Percentiles rank a stretch among this genome's conserved stretches.
Evolutionary conservation across 1,139 yeast species (phyloP).

Genomic region (Suhomyces ambrosiae): DNA sequence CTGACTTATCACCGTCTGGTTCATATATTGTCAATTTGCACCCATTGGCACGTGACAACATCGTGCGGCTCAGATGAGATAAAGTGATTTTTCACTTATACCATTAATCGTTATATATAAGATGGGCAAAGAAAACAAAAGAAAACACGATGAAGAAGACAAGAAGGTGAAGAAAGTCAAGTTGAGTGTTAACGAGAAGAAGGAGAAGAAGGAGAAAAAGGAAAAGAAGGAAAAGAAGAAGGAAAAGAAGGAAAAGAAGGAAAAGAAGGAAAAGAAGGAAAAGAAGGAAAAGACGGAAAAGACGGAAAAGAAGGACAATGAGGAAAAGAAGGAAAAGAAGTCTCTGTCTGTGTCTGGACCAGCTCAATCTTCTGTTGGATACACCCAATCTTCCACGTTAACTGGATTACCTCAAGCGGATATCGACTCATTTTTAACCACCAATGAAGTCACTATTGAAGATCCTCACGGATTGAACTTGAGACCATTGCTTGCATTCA

Average conservation of each 20-base stretch:
- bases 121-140: constrained; percentile 43
- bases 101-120: constrained; percentile 12
- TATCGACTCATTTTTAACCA: constrained; percentile 61
- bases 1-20: too few species aligned
- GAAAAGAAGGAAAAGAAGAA: constrained; percentile 46
- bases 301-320: constrained; percentile 17
- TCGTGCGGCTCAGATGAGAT: constrained; percentile 17
- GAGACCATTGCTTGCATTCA: constrained; percentile 73
- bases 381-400: constrained; percentile 34
- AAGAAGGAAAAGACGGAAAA: constrained; percentile 17
- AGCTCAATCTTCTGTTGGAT: constrained; percentile 20
- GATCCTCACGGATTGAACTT: constrained; percentile 57
- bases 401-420: constrained; percentile 50
- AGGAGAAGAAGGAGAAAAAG: constrained; percentile 45
- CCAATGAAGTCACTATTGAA: constrained; percentile 79
- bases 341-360: constrained; percentile 16
- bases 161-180: constrained; percentile 38
- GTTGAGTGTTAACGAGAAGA: constrained; percentile 22
- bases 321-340: constrained; percentile 10
- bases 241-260: constrained; percentile 39
- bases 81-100: constrained; percentile 12
- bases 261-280: constrained; percentile 20
- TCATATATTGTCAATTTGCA: too few species aligned
- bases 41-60: constrained; percentile 13
- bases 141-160: constrained; percentile 40